Conservation (phyloP, 495 filamentous ascomycete species). For the Lasiosphaeria ovina region DNA sequence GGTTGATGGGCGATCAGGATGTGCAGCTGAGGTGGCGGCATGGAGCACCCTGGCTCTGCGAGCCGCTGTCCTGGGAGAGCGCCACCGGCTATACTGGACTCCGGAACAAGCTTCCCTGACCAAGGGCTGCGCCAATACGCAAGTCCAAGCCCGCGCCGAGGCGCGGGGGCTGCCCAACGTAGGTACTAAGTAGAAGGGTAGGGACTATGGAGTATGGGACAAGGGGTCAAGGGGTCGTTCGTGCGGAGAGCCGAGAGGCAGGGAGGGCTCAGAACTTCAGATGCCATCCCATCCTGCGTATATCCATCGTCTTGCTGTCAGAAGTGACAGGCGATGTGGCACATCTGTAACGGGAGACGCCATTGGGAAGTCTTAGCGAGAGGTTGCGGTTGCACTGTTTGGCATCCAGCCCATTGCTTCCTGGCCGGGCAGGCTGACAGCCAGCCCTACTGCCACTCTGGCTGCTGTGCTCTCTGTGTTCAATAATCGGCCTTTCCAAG, state of each 20-base stretch:
- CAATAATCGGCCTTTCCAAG: no score
- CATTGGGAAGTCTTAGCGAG: conserved; percentile 8
- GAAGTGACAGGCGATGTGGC: not conserved
- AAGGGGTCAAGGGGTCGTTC: not conserved
- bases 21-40: conserved; percentile 11
- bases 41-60: conserved; percentile 3
- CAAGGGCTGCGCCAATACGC: conserved; percentile 18
- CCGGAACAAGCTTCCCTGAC: conserved; percentile 30
- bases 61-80: conserved; percentile 22
- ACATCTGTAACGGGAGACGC: not conserved
- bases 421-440: conserved; percentile 13
- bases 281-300: not conserved
- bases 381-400: conserved; percentile 16
- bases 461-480: no score
- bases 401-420: conserved; percentile 15
- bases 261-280: no score
- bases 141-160: conserved; percentile 3
- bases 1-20: conserved; percentile 18
- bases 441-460: not conserved
- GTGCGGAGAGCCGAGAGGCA: conserved; percentile 5
- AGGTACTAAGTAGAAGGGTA: not conserved
- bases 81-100: conserved; percentile 24
- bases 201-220: not conserved
- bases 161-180: no score
- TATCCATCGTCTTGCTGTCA: no score